Base-by-base conservation (phyloP, 139 green algal genomes). In the Choricystis sp. region DNA sequence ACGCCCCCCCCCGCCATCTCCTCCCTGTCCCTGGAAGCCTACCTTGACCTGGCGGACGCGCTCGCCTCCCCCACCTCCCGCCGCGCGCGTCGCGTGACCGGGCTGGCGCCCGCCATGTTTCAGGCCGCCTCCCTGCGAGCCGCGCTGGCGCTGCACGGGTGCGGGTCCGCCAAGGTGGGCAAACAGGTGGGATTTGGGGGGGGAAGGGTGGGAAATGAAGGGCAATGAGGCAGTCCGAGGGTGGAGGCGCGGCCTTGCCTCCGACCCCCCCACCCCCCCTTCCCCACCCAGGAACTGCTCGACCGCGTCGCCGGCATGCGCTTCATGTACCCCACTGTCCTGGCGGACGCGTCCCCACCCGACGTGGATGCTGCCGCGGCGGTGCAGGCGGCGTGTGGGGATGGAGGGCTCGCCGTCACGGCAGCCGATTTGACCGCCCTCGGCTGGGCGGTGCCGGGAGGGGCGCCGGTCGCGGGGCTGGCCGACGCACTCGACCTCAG, bases 241-340 rank as follows among this genome's bases (percentile, higher is more conserved):
- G 9, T 52, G 40, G 40, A 52, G 9, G 40, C 9, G 40, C 9
- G 9, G 40, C 40, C 22, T 14, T 58, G 26, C 4, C 1, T 25
- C n/a, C 31, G 31, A 26, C 31, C 40, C 49, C 30, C 56, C 2
- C 3, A 20, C 2, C 4, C 29, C 59, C 59, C 29, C 60, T 27
- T 26, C 22, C 49, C 19, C n/a, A 70, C 63, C 31, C 67, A 70
- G 59, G 69, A 74, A 25, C 49, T 70, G 3, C 63, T 70, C 31
- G 63, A 74, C 5, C 31, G 26, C 24, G 27, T 74, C 29, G 21
- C 3, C 22, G 21, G 23, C 21, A 48, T 70, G 69, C 31, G n/a
- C n/a, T n/a, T n/a, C n/a, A n/a, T n/a, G n/a, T n/a, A n/a, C n/a
- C n/a, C n/a, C n/a, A n/a, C n/a, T n/a, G 40, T 52, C 40, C 40